Evolutionary conservation across 2,329 filamentous ascomycete genomes (phyloP).

Genomic region (Aspergillus niger): DNA sequence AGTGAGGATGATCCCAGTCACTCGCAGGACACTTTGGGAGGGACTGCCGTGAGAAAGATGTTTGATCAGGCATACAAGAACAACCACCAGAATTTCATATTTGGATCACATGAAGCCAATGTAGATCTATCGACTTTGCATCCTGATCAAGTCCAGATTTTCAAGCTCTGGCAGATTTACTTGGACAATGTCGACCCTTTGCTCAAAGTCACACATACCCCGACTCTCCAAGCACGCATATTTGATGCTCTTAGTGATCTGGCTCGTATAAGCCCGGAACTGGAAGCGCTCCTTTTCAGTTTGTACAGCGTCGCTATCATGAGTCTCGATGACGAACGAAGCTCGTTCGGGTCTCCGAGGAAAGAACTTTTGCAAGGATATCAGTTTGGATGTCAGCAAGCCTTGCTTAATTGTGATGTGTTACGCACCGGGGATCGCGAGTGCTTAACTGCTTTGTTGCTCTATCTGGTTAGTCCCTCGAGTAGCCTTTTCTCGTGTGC

Average conservation of each 20-base stretch:
- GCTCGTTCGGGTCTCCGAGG: slow-evolving; percentile 40
- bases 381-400: slow-evolving; percentile 51
- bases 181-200: slow-evolving; percentile 70
- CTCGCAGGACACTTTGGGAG: slow-evolving; percentile 32
- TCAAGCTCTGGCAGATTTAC: slow-evolving; percentile 64
- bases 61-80: slow-evolving; percentile 49
- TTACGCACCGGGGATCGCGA: slow-evolving; percentile 47
- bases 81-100: slow-evolving; percentile 54
- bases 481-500: not conserved
- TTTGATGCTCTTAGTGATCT: slow-evolving; percentile 63
- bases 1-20: slow-evolving; percentile 31
- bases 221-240: slow-evolving; percentile 65
- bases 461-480: slow-evolving; percentile 54
- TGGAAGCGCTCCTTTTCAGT: slow-evolving; percentile 69
- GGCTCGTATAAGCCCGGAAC: slow-evolving; percentile 55
- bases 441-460: slow-evolving; percentile 54
- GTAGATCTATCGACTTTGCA: slow-evolving; percentile 57
- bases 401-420: slow-evolving; percentile 47
- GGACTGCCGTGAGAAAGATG: slow-evolving; percentile 44
- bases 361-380: slow-evolving; percentile 44
- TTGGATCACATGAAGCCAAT: slow-evolving; percentile 48
- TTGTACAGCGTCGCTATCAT: slow-evolving; percentile 64
- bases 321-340: slow-evolving; percentile 53
- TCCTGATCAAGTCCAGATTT: slow-evolving; percentile 64
- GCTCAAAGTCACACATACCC: slow-evolving; percentile 68